A percentile compares a stretch with the other conserved stretches of the same genome.
phyloP scores from a whole-genome alignment of 2,329 filamentous ascomycete genomes.

The Raffaelea deltoideospora region DNA sequence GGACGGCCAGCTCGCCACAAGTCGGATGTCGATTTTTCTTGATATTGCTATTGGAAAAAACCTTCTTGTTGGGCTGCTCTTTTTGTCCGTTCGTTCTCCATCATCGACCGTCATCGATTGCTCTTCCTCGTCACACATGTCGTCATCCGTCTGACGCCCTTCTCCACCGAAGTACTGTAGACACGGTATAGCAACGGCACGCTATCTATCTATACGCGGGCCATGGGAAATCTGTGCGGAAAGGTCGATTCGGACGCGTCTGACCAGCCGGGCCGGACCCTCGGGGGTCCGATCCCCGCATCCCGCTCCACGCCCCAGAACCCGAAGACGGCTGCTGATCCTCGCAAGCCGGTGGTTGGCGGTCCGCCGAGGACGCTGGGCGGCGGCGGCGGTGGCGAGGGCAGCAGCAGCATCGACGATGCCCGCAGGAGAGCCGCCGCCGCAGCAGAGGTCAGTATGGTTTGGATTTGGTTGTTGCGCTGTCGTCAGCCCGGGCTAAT shows the following conservation, averaged over 20 bases:
- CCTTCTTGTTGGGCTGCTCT: too few species aligned
- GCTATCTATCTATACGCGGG: conserved; percentile 3
- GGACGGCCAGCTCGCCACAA: too few species aligned
- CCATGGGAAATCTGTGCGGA: conserved; percentile 81
- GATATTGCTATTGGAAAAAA: too few species aligned
- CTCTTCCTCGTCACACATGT: too few species aligned
- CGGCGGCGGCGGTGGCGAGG: conserved; percentile 18
- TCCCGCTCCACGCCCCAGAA: conserved; percentile 23
- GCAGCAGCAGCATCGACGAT: conserved; percentile 29
- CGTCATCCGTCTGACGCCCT: neutral
- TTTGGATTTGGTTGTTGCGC: too few species aligned
- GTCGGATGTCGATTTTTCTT: too few species aligned
- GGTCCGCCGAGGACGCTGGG: conserved; percentile 51
- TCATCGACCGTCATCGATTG: too few species aligned
- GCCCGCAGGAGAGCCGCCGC: conserved; percentile 59
- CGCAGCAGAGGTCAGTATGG: conserved; percentile 63
- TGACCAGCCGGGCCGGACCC: conserved; percentile 54
- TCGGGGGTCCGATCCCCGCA: conserved; percentile 32
- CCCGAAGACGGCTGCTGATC: conserved; percentile 34
- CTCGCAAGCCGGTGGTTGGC: conserved; percentile 29
- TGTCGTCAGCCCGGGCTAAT: too few species aligned
- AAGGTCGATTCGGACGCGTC: conserved; percentile 53
- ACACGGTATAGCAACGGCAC: too few species aligned
- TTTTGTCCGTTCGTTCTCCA: too few species aligned
- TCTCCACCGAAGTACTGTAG: too few species aligned